Conservation (phyloP, 352 stramenopile genomes). For the Phytophthora sp. region DNA sequence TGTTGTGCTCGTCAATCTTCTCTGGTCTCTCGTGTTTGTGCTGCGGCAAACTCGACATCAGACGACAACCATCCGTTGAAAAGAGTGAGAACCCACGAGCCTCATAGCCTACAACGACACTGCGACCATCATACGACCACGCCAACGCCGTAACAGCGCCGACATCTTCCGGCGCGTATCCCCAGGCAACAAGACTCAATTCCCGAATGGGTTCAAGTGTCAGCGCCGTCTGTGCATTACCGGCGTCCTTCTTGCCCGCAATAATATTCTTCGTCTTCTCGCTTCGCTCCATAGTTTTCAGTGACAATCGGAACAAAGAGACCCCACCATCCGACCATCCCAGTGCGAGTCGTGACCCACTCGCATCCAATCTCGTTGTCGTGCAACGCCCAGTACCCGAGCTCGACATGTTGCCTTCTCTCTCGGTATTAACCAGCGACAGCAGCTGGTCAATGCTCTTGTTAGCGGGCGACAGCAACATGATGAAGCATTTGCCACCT, state of each 20-base stretch:
- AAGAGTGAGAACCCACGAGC: slow-evolving; percentile 82
- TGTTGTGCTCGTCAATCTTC: slow-evolving; percentile 16
- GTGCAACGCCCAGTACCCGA: slow-evolving; percentile 54
- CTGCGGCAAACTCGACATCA: slow-evolving; percentile 86
- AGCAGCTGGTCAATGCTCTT: slow-evolving; percentile 78
- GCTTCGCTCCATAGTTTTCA: slow-evolving; percentile 31
- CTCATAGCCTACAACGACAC: slow-evolving; percentile 72
- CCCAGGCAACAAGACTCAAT: slow-evolving; percentile 67
- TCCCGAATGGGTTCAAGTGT: slow-evolving; percentile 66
- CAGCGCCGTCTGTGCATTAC: slow-evolving; percentile 25
- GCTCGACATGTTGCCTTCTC: slow-evolving; percentile 26
- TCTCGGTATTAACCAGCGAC: slow-evolving; percentile 76
- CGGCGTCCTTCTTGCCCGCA: not conserved
- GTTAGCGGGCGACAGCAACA: slow-evolving; percentile 59
- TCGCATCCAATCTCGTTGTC: slow-evolving; percentile 47
- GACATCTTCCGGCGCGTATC: slow-evolving; percentile 60
- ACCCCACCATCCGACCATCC: slow-evolving; percentile 78
- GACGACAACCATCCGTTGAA: slow-evolving; percentile 74
- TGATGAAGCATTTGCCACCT: slow-evolving; percentile 83
- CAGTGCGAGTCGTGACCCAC: slow-evolving; percentile 59
- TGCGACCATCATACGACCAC: slow-evolving; percentile 68
- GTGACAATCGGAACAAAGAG: slow-evolving; percentile 63
- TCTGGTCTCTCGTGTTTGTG: slow-evolving; percentile 66
- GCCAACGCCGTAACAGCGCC: slow-evolving; percentile 67
- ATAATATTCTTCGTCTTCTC: slow-evolving; percentile 1